Percentiles rank a stretch among this genome's conserved stretches.
Conservation (phyloP, 225 moss, liverwort and hornwort genomes). For the Pseudoscleropodium purum region DNA sequence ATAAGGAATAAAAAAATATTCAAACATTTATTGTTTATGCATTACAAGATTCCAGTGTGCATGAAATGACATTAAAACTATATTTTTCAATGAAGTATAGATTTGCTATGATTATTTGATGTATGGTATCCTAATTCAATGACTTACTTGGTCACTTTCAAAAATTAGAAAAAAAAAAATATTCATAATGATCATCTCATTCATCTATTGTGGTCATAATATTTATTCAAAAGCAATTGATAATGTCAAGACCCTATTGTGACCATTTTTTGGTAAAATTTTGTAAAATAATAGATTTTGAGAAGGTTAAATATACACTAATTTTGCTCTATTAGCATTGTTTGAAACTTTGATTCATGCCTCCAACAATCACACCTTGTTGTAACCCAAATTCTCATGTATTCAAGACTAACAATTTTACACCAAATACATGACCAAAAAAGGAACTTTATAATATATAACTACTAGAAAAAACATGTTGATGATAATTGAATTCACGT, state of each 20-base stretch:
- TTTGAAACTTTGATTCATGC: neutral
- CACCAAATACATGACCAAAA: neutral
- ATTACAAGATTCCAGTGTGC: too few species aligned
- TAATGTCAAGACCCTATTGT: neutral
- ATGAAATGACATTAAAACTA: too few species aligned
- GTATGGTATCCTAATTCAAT: too few species aligned
- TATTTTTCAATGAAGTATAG: too few species aligned
- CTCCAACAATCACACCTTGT: neutral
- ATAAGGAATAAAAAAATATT: too few species aligned
- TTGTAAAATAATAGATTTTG: neutral
- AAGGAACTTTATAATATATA: too few species aligned
- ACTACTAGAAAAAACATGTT: neutral
- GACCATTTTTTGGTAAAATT: neutral
- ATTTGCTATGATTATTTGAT: too few species aligned
- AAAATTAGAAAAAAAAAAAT: too few species aligned
- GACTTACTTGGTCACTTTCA: neutral
- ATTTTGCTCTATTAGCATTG: neutral
- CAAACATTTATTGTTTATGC: too few species aligned
- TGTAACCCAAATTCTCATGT: neutral
- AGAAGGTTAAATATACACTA: neutral
- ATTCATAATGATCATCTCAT: neutral
- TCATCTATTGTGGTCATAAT: neutral
- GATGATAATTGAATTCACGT: fast-evolving
- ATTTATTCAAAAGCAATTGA: too few species aligned
- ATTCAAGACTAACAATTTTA: neutral